Evolutionary conservation across 805 yeast genomes (phyloP).

Genomic region (Kockiozyma suomiensis): DNA sequence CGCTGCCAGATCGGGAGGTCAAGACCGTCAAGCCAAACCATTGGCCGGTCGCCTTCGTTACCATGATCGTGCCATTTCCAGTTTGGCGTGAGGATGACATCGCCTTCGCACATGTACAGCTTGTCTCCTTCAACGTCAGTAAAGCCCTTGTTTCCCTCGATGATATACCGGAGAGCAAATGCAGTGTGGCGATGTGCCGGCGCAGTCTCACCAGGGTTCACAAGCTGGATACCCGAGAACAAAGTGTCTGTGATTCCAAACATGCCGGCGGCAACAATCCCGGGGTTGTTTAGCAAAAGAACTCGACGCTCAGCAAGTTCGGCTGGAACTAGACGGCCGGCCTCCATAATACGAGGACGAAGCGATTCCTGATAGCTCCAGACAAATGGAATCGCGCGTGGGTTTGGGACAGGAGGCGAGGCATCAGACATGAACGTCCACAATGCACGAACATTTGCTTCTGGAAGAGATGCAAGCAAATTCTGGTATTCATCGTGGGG

Average conservation of each 20-base stretch:
- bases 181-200: slow-evolving; percentile 3
- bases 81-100: neutral
- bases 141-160: neutral
- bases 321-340: neutral
- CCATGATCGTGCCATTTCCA: slow-evolving; percentile 5
- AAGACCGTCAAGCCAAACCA: neutral
- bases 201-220: slow-evolving; percentile 2
- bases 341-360: slow-evolving; percentile 2
- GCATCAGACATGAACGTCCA: slow-evolving; percentile 6
- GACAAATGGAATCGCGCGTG: neutral
- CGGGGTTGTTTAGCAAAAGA: slow-evolving; percentile 1
- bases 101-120: neutral
- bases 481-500: neutral
- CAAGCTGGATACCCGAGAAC: slow-evolving; percentile 3
- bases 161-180: neutral
- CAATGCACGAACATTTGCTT: slow-evolving; percentile 1
- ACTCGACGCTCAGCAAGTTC: slow-evolving; percentile 1
- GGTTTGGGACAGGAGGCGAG: neutral
- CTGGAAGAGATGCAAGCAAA: neutral
- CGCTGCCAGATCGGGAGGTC: slow-evolving; percentile 1
- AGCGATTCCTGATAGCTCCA: neutral
- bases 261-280: neutral
- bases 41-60: neutral
- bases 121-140: neutral
- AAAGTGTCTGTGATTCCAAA: neutral